These are phyloP conservation scores for Cercospora janseana DNA, from an alignment of 2,329 filamentous ascomycete genomes.

Conservation along the genomic window DNA sequence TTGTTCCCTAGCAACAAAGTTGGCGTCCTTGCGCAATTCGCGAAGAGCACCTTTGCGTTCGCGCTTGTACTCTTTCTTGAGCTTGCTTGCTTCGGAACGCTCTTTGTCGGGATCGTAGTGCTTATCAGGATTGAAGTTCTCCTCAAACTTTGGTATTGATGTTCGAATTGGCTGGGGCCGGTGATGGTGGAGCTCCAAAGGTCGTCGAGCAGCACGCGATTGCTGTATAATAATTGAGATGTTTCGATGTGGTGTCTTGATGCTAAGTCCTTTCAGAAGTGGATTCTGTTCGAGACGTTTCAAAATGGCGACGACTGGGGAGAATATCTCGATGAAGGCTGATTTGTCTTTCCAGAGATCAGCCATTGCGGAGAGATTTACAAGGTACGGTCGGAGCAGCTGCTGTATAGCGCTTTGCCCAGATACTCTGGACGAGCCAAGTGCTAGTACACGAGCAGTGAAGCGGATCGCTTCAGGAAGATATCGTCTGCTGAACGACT, in stretches of 20 bases:
- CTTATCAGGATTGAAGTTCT: slow-evolving; percentile 87
- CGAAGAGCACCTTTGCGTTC: slow-evolving; percentile 93
- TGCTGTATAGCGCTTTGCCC: background rate
- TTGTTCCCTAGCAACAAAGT: slow-evolving; percentile 88
- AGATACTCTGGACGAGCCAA: slow-evolving; percentile 42
- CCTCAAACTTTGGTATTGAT: slow-evolving; percentile 91
- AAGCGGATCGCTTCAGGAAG: slow-evolving; percentile 87
- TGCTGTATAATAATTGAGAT: slow-evolving; percentile 61
- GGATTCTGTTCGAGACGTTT: background rate
- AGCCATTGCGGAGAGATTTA: slow-evolving; percentile 65
- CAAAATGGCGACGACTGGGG: slow-evolving; percentile 47
- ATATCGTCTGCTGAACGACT: slow-evolving; percentile 78
- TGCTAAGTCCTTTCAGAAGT: slow-evolving; percentile 33
- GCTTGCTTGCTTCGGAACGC: slow-evolving; percentile 77
- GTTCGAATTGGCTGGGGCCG: slow-evolving; percentile 82
- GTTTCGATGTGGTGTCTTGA: slow-evolving; percentile 56
- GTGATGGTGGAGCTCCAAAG: slow-evolving; percentile 86
- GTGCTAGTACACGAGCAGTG: slow-evolving; percentile 65
- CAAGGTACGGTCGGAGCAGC: slow-evolving; percentile 54
- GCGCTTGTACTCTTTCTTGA: slow-evolving; percentile 87
- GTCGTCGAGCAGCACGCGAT: slow-evolving; percentile 66
- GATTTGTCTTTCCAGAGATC: slow-evolving; percentile 71
- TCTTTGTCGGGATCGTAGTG: slow-evolving; percentile 97
- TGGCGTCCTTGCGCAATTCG: slow-evolving; percentile 91
- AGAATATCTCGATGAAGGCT: slow-evolving; percentile 77